Evolutionary conservation across 2,329 filamentous ascomycete species (phyloP).

Genomic region (Fusarium sp.): DNA sequence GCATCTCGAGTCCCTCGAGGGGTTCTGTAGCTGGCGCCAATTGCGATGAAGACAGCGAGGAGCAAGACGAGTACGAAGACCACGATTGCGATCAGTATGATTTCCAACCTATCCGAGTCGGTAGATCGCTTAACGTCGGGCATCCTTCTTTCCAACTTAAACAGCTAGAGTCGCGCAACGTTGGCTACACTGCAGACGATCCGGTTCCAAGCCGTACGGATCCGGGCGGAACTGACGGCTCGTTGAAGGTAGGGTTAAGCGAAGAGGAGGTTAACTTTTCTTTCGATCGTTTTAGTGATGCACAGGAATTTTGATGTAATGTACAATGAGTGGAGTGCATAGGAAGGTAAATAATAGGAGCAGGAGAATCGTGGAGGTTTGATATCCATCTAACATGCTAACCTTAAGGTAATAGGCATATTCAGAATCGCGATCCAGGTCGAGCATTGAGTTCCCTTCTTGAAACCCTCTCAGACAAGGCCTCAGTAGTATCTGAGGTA

Average conservation of each 20-base stretch:
- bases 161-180: neutral
- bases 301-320: constrained; percentile 9
- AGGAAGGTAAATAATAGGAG: neutral
- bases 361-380: neutral
- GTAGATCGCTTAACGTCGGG: constrained; percentile 34
- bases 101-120: constrained; percentile 47
- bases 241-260: neutral
- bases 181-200: constrained; percentile 8
- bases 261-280: neutral
- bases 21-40: constrained; percentile 39
- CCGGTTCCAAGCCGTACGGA: neutral
- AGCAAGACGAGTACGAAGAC: constrained; percentile 47
- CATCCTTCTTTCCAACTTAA: constrained; percentile 31
- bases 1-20: constrained; percentile 13
- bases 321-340: neutral
- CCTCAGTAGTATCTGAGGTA: neutral
- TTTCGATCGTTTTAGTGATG: constrained; percentile 8
- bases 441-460: neutral
- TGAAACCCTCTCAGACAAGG: neutral
- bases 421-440: neutral
- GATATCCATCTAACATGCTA: neutral
- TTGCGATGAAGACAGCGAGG: constrained; percentile 46
- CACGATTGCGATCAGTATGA: constrained; percentile 46
- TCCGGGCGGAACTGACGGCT: neutral
- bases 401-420: neutral